Evolutionary conservation across 2,329 filamentous ascomycete species (phyloP).

Genomic region (Neofusicoccum laricinum): DNA sequence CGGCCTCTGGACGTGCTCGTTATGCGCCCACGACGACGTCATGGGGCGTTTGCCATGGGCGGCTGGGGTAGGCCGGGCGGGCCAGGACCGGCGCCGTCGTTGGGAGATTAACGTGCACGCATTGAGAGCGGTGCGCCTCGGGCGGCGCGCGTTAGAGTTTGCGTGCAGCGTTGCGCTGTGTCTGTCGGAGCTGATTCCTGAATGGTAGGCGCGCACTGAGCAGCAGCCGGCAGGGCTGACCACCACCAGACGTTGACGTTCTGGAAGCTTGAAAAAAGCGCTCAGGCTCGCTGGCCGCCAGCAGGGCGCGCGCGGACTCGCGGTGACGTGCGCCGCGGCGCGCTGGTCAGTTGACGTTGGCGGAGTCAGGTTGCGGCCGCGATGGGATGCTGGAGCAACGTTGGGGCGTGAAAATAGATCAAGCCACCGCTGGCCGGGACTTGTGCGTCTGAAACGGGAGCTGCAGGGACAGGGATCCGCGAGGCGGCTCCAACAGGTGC

Average conservation of each 20-base stretch:
- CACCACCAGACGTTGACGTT: neutral
- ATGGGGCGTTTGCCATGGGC: neutral
- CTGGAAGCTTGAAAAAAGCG: neutral
- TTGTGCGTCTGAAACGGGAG: conserved; percentile 9
- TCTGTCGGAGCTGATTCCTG: neutral
- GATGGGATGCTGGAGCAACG: neutral
- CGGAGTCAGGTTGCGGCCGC: neutral
- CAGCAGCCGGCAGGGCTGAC: neutral
- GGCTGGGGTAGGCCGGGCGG: conserved; percentile 5
- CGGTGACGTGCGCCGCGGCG: conserved; percentile 5
- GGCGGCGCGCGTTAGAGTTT: conserved; percentile 7
- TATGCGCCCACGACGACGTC: neutral
- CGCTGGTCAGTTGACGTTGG: neutral
- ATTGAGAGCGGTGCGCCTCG: conserved; percentile 8
- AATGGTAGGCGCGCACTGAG: neutral
- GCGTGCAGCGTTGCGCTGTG: neutral
- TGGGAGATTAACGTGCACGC: conserved; percentile 13
- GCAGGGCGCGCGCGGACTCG: neutral
- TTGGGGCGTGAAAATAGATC: neutral
- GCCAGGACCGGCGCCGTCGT: neutral
- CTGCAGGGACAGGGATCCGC: conserved; percentile 11
- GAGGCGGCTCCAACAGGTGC: conserved; percentile 10
- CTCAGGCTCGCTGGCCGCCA: neutral
- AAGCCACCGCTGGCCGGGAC: conserved; percentile 4
- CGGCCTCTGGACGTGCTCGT: neutral